Base-by-base conservation (phyloP, 805 yeast genomes). In the Pichia cabralensis region DNA sequence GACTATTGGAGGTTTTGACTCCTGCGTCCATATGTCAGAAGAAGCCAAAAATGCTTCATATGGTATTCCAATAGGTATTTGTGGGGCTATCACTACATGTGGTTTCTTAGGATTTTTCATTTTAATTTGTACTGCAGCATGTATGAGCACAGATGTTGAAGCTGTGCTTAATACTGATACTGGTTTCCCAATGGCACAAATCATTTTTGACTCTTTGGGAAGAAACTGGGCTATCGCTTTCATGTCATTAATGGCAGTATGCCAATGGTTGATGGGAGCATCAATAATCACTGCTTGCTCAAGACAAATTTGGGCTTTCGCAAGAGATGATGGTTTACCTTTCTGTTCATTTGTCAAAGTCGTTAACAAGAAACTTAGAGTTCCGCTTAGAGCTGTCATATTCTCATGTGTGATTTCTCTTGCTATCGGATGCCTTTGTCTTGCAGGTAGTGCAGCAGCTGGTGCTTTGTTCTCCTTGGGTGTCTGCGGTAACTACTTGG, bases 271-370 rank as follows among this genome's bases (percentile, higher is more conserved):
- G 28, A 78, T 77, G 83, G 78, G 80, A 19, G 62, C 70, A 17
- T 71, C 79, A 5, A 64, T 71, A 32, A 57, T 76, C 26, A 65
- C 75, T 29, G 83, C 84, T 6, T 67, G 69, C 9, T 75, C 82
- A 2, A 67, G 86, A 55, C 85, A 78, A 54, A 66, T 75, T 29
- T 79, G 80, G 74, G 83, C 85, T 1, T 76, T 78, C 52, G 74
- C 82, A 16, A 69, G 88, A 58, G 88, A 79, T 50, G 73, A 76
- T 47, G 85, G 84, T 9, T 61, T 79, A 38, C 86, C 86, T 12
- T 58, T 76, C 38, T 65, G 76, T 15, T 53, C 60, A 31, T 63
- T 60, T 48, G 61, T 78, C 40, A 71, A 74, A 42, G 65, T 59
- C 28, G 80, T 80, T 28, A 62, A 77, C 45, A 60, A 67, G 23